Evolutionary conservation across 768 basidiomycete species (phyloP).

Genomic region (Tulasnella sp.): DNA sequence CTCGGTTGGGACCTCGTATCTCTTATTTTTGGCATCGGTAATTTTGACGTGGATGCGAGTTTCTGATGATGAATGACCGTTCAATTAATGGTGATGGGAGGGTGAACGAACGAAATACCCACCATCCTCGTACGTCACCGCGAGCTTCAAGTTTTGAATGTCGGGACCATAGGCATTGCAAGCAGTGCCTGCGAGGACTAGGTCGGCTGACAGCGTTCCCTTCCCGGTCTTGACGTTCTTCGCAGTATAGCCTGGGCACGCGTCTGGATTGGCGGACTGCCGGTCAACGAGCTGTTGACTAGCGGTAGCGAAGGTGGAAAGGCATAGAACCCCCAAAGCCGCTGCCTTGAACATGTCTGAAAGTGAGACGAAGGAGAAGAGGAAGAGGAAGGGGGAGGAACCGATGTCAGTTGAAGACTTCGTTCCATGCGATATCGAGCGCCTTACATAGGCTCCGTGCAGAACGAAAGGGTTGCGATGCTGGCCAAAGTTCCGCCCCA

Average conservation of each 20-base stretch:
- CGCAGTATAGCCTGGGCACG: slow-evolving; percentile 27
- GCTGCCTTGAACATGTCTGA: background rate
- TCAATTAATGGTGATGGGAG: background rate
- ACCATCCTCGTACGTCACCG: slow-evolving; percentile 29
- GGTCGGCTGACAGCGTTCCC: slow-evolving; percentile 19
- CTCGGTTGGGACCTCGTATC: slow-evolving; percentile 35
- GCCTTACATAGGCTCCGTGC: background rate
- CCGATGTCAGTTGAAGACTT: slow-evolving; percentile 10
- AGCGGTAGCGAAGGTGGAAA: slow-evolving; percentile 14
- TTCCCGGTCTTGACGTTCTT: slow-evolving; percentile 18
- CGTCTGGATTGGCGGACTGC: slow-evolving; percentile 11
- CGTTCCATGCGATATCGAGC: background rate
- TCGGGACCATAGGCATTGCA: slow-evolving; percentile 30
- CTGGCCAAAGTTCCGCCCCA: background rate
- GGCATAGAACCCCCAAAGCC: slow-evolving; percentile 4
- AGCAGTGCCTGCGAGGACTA: slow-evolving; percentile 24
- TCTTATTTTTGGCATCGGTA: slow-evolving; percentile 35
- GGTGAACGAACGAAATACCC: background rate
- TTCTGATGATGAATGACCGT: background rate
- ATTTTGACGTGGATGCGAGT: slow-evolving; percentile 38
- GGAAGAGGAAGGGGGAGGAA: slow-evolving; percentile 18
- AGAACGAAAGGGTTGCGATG: background rate
- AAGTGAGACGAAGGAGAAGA: background rate
- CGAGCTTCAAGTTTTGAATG: slow-evolving; percentile 21
- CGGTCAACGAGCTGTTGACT: background rate